A percentile compares a stretch with the other conserved stretches of the same genome.
Evolutionary conservation across 768 basidiomycete genomes (phyloP).

Genomic region (Mycena polygramma): DNA sequence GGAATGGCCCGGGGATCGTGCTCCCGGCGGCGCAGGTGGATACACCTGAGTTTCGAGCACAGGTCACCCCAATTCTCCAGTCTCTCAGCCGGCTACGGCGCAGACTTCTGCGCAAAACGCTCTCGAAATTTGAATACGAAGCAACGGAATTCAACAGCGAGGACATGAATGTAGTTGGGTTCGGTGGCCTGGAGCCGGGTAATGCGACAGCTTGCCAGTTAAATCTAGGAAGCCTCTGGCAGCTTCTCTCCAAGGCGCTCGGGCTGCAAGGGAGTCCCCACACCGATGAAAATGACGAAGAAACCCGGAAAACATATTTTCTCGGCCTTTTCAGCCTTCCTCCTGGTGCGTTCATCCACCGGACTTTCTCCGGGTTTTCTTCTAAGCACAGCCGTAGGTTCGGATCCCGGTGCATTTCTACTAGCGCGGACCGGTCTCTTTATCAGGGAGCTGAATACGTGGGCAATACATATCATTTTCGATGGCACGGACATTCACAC

Average conservation of each 20-base stretch:
- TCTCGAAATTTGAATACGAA: not conserved
- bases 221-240: not conserved
- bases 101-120: not conserved
- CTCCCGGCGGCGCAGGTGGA: slow-evolving; percentile 8
- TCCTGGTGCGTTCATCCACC: not conserved
- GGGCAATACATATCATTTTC: slow-evolving; percentile 7
- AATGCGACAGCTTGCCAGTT: slow-evolving; percentile 2
- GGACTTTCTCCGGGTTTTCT: not conserved
- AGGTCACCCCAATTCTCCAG: not conserved
- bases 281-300: not conserved
- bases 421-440: not conserved
- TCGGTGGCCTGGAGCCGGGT: slow-evolving; percentile 2
- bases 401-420: slow-evolving; percentile 1
- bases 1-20: slow-evolving; percentile 6
- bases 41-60: not conserved
- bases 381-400: not conserved
- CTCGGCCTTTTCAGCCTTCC: not conserved
- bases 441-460: not conserved
- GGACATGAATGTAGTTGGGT: slow-evolving; percentile 14
- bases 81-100: not conserved
- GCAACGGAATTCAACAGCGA: not conserved
- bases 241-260: not conserved
- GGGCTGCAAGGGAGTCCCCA: not conserved
- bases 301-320: slow-evolving; percentile 2
- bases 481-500: slow-evolving; percentile 8